Base-by-base conservation (phyloP, 345 rosid species). In the Rubroshorea leprosula region DNA sequence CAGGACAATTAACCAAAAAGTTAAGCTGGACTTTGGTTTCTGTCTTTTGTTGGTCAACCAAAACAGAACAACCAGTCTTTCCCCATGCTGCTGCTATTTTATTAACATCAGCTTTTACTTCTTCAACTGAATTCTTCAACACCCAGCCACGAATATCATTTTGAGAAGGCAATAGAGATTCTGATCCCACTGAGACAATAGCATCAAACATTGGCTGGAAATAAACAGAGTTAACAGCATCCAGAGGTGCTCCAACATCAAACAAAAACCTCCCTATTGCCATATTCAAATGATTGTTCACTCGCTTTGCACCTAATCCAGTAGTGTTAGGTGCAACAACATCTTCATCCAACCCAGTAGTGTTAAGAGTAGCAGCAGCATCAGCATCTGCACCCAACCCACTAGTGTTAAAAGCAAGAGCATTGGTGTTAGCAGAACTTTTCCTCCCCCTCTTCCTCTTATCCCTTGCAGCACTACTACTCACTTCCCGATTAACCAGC, bases 101-200 rank as follows among this genome's bases (percentile, higher is more conserved):
- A 20, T 78, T 74, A 23, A 75, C 66, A 21, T 82, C 89, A 22
- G 70, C 82, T 69, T 67, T 89, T 64, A 72, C 76, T 69, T 89
- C 97, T 54, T 87, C 88, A 9, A 87, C 87, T 8, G 80, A 78
- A 51, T 70, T 80, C 73, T 77, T 85, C 83, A 89, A 59, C 53
- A 93, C 70, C 83, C 81, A 82, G 48, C 96, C 83, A 31, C 78
- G 77, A 49, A 93, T 79, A 60, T 85, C 87, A 55, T 83, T 78
- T 65, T 72, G 58, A 8, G 85, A 63, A 3, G 95, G 96, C 49
- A 75, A 52, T 26, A 66, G 66, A 56, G 73, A 68, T 47, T 68
- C 80, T 16, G 75, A 61, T 49, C 76, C 88, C 53, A 77, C 86
- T 3, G 84, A 80, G 60, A 78, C 75, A 65, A 89, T 66, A 3